Percentiles rank a stretch among this genome's conserved stretches.
Evolutionary conservation across 768 basidiomycete species (phyloP).

Genomic region (Pleurotus ostreatus): DNA sequence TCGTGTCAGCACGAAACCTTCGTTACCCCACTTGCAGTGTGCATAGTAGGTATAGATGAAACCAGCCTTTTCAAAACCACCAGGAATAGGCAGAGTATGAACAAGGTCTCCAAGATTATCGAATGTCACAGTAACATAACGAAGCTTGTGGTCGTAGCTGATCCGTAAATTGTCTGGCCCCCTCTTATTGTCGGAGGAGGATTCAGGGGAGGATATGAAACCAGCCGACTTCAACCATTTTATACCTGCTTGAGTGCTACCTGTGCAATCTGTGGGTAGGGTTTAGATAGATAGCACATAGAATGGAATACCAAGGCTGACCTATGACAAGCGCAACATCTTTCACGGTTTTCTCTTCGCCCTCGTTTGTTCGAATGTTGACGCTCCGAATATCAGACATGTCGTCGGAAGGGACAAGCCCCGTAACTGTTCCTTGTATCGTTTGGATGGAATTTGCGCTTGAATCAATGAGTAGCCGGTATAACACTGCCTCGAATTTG

Average conservation of each 20-base stretch:
- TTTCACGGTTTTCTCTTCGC: neutral
- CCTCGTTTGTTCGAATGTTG: slow-evolving; percentile 11
- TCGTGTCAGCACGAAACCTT: neutral
- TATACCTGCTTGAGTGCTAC: slow-evolving; percentile 15
- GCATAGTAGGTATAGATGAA: slow-evolving; percentile 8
- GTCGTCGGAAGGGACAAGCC: neutral
- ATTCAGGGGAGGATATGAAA: neutral
- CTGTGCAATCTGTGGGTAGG: slow-evolving; percentile 18
- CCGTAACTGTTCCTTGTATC: slow-evolving; percentile 9
- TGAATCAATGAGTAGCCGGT: slow-evolving; percentile 9
- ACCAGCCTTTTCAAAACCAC: neutral
- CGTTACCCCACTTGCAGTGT: neutral
- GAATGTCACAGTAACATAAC: slow-evolving; percentile 14
- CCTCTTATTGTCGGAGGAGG: neutral
- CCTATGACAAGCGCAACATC: slow-evolving; percentile 10
- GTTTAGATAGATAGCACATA: neutral
- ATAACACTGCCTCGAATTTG: slow-evolving; percentile 15
- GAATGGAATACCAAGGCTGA: neutral
- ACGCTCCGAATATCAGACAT: slow-evolving; percentile 6
- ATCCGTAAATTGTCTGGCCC: neutral
- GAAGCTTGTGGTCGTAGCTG: slow-evolving; percentile 14
- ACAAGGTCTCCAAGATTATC: slow-evolving; percentile 14
- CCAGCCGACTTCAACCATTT: slow-evolving; percentile 15
- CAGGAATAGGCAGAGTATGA: slow-evolving; percentile 7
- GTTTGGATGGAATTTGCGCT: neutral